Base-by-base conservation (phyloP, 108 stramenopile genomes). In the Chaetoceros muelleri region DNA sequence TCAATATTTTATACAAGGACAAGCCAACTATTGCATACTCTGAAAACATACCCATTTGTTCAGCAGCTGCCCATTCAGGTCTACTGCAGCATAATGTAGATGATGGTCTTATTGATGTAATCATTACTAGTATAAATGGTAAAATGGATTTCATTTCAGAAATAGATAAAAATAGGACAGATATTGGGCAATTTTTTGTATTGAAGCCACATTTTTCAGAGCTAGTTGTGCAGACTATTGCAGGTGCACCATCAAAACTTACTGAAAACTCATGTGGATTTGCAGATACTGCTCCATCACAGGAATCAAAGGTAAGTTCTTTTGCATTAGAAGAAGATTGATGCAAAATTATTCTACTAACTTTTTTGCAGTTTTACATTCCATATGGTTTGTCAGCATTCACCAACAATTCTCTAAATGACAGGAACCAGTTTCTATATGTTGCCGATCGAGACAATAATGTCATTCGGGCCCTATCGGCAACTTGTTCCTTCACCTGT, bases 371-470 rank as follows among this genome's bases (percentile, higher is more conserved):
- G 55, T 86, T 93, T 30, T 28, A 60, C n/a, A 50, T 56, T 46
- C 92, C 87, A 44, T 19, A 59, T 31, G 85, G 84, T 28, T 50
- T 93, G n/a, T 63, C 69, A 20, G 67, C 71, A 3, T 58, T 54
- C 45, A 69, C 64, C 2, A 76, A 76, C 47, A 30, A 44, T 7
- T 64, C 75, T 22, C 52, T 75, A n/a, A 65, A 69, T 31, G 65
- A 75, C 45, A 29, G 30, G 0, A 30, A 21, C 2, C 51, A 53
- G 19, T 66, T 62, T 45, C 21, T 93, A 46, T 87, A 62, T 34
- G 49, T 94, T 24, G 80, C 92, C 2, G 92, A 94, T 55, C 66
- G 78, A 26, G 76, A 75, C 49, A 91, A 89, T 49, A 66, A 94
- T 68, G 68, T 58, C 18, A 73, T 94, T 17, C 79, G 92, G 23